Base-by-base conservation (phyloP, 2,329 filamentous ascomycete species). In the Macrophomina pseudophaseolina region DNA sequence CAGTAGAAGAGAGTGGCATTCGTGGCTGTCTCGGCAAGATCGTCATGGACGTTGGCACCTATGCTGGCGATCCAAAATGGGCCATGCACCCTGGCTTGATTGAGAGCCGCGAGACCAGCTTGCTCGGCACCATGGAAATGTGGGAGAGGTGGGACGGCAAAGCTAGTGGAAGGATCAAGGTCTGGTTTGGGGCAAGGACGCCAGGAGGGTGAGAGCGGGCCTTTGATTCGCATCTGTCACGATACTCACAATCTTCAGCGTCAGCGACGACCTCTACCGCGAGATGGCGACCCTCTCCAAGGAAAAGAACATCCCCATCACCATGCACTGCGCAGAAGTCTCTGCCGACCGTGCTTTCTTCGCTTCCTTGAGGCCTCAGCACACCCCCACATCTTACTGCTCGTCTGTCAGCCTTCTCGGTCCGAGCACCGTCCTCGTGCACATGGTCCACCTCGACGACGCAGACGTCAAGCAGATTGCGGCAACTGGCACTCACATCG, bases 361-460 rank as follows among this genome's bases (percentile, higher is more conserved):
- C 67, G 71, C 70, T 42, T 71, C 72, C 1, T 71, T 74, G 33
- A 48, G 49, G 18, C 75, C 44, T n/a, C 80, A 78, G 0, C 82
- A 83, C 1, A 80, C 82, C 76, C 76, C 80, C 9, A 84, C 80
- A 69, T 77, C 1, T 0, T 58, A 58, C 54, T 58, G 54, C 23
- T 5, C 18, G 18, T 30, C 12, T 11, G 54, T 58, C 54, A 75
- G 77, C 18, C 73, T 83, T 8, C 74, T 80, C 11, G 79, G 79
- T 11, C 75, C 75, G 0, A 75, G 76, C 16, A 85, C 81, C 0
- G 83, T 85, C 0, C 77, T 86, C 1, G 83, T 81, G 1, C 83
- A 85, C 70, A 84, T 85, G 82, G 82, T 83, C 1, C 82, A 85
- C 69, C 74, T 85, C 4, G 81, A 85, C 68, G 76, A 76, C 51